Percentiles rank a stretch among this genome's conserved stretches.
Conservation (phyloP, 2,329 filamentous ascomycete genomes). For the Penicillium verrucosum region DNA sequence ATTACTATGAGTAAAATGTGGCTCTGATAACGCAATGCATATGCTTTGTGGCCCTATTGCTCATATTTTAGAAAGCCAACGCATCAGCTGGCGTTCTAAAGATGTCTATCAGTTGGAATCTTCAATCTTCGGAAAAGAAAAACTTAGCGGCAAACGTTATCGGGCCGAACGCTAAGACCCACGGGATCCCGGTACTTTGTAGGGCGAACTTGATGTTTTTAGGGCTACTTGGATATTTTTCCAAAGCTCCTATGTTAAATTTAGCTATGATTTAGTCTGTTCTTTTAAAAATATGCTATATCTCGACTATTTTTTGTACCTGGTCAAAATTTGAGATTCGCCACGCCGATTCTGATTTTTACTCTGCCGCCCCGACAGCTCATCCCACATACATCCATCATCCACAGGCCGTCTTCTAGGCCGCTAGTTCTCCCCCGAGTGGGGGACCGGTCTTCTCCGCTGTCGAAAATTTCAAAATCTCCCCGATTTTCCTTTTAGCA, state of each 20-base stretch:
- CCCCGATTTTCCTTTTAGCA: neutral
- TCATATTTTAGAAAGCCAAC: neutral
- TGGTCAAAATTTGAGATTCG: neutral
- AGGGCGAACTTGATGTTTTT: neutral
- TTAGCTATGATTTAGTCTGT: no score
- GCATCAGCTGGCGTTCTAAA: neutral
- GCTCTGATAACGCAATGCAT: neutral
- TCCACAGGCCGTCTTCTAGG: neutral
- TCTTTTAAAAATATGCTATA: no score
- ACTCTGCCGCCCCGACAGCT: neutral
- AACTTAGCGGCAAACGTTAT: neutral
- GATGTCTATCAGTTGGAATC: neutral
- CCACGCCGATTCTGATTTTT: neutral
- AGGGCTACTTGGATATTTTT: neutral
- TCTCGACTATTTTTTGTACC: neutral
- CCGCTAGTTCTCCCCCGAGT: neutral
- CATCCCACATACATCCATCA: neutral
- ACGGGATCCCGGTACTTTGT: constrained; percentile 3
- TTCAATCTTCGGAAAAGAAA: neutral
- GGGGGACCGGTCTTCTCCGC: neutral
- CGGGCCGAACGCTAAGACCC: constrained; percentile 3
- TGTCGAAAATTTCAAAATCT: neutral
- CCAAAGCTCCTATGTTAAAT: neutral
- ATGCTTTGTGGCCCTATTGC: neutral
- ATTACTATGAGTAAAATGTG: neutral